Evolutionary conservation across 176 grass and related monocot species (phyloP), one percentile per base, ranked within the genome.

Genomic region (Phoenix dactylifera): DNA sequence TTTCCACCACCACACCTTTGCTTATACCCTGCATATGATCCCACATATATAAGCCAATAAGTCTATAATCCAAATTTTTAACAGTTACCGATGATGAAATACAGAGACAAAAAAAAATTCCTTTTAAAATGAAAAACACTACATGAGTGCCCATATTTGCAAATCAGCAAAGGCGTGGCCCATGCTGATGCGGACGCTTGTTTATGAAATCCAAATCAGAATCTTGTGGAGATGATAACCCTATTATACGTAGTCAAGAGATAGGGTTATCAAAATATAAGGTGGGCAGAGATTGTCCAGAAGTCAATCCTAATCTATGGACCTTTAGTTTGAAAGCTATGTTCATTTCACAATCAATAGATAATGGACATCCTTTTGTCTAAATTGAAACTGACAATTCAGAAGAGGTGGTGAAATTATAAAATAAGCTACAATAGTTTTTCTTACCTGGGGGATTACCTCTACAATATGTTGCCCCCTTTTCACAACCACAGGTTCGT

Each of bases 1-100:
- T 86, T 32, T 89, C 84, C 58, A 83, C 93, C 4, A 83, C 87
- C 18, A 71, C 79, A 15, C 93, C 93, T 76, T 98, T 98, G 79
- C 88, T 98, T 72, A 98, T 86, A 59, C 93, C 93, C 93, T 98
- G 70, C 74, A 82, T 22, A 24, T 60, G 50, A 66, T 24, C 35
- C 35, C 35, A 44, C 35, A 44, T 2, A 16, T 19, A 63, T 58
- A 64, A 50, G 2, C 16, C 6, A 9, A 64, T 30, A 79, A 50
- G 51, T 68, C 26, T 16, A 54, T 28, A 16, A 7, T 55, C 50
- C 26, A 32, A 54, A 20, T 20, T 20, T 23, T 18, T 14, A 54
- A 18, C 24, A 16, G 4, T n/a, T 29, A 9, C 12, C 6, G 7
- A 44, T 12, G 9, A 44, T 12, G 9, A 44, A 44, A 44, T 9